Conservation (phyloP, 78 protist species). For the Protostelium mycophagum region DNA sequence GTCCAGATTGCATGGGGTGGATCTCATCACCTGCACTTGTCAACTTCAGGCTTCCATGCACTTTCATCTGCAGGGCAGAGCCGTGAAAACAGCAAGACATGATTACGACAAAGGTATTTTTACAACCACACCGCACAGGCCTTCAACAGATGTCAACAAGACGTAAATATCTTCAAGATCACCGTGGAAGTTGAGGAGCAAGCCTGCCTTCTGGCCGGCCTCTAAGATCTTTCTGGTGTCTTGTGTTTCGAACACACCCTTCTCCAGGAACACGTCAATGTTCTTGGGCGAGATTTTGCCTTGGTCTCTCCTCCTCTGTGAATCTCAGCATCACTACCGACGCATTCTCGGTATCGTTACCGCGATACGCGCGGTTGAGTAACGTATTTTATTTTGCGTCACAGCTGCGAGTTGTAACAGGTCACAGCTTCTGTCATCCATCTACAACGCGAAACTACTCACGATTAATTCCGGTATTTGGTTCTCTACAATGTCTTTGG, state of each 20-base stretch:
- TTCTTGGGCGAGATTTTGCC: constrained; percentile 49
- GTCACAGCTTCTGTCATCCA: too few species aligned
- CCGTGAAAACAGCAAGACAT: too few species aligned
- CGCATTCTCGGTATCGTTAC: neutral
- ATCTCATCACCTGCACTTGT: constrained; percentile 63
- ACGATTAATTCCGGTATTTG: constrained; percentile 63
- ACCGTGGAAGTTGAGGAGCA: constrained; percentile 81
- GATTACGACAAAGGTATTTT: too few species aligned
- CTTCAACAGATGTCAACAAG: neutral
- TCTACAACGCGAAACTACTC: neutral
- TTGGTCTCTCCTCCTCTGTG: constrained; percentile 2
- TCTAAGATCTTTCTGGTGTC: constrained; percentile 46
- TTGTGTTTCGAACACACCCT: constrained; percentile 63
- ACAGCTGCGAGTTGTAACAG: too few species aligned
- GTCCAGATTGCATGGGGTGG: constrained; percentile 51
- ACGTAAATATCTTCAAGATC: neutral
- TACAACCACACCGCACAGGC: too few species aligned
- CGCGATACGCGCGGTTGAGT: too few species aligned
- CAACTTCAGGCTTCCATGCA: too few species aligned
- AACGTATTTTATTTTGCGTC: too few species aligned
- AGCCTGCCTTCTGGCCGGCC: constrained; percentile 70
- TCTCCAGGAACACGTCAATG: constrained; percentile 81
- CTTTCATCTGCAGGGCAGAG: too few species aligned
- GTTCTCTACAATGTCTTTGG: constrained; percentile 50
- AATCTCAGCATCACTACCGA: neutral